Evolutionary conservation across 768 basidiomycete species (phyloP), one percentile per base, ranked within the genome.

Genomic region (Phanerochaete sordida): DNA sequence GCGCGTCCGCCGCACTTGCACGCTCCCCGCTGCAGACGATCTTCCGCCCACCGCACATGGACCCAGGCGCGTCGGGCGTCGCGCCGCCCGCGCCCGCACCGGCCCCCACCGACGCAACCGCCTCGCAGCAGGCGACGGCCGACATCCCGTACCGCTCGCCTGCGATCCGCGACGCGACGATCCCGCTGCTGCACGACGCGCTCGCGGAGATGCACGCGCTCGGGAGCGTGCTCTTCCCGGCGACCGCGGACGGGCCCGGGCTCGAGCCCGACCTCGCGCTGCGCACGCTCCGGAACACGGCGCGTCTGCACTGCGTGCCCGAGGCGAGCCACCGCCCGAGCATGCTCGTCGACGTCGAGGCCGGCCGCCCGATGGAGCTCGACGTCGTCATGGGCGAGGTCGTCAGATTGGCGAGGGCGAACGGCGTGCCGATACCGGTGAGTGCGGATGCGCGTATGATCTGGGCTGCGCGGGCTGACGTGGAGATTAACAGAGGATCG

Each of bases 361-460:
- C 74, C 50, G 81, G 79, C 2, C 75, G 75, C 56, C 85, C 87
- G 39, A 80, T 87, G 60, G 87, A 89, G 72, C 81, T 88, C 1
- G 87, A 88, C 67, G 84, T 80, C 13, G 84, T 88, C 44, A 60
- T 88, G 3, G 87, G 88, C 0, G 81, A 85, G 60, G 79, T 86
- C 1, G 81, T 86, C 23, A 70, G 82, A 45, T 73, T 84, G 73
- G 85, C 81, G 0, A 75, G 72, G 64, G 72, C 75, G 50, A 66
- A 69, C 24, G 72, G 74, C 9, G 76, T 86, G 3, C 68, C 75
- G 13, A 69, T 84, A 35, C 84, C 84, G 30, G 85, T 85, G 65
- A 72, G 81, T 70, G n/a, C 12, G 7, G 57, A n/a, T 21, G n/a
- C 55, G 43, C 46, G 43, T 30, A 19, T 23, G 31, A 13, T 31